Percentiles rank a stretch among this genome's conserved stretches.
Conservation (phyloP, 1,139 yeast species). For the Yamadazyma taylorii region DNA sequence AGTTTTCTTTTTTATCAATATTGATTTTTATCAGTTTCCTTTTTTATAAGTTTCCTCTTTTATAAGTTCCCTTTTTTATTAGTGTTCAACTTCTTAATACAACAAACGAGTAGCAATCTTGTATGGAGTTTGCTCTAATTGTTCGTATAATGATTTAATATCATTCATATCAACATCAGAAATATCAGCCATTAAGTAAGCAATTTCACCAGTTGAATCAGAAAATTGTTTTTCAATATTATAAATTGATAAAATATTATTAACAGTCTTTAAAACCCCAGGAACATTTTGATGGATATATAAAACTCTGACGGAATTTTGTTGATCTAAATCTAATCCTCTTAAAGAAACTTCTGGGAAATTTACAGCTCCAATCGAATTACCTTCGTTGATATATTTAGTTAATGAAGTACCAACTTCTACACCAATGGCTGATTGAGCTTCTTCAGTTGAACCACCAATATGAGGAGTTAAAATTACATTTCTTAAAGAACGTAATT, state of each 20-base stretch:
- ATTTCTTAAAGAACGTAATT: slow-evolving; percentile 79
- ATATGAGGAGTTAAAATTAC: slow-evolving; percentile 95
- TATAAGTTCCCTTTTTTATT: too few species aligned
- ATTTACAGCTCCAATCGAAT: slow-evolving; percentile 94
- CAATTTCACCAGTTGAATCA: slow-evolving; percentile 93
- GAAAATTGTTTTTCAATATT: slow-evolving; percentile 97
- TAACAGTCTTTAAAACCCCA: slow-evolving; percentile 96
- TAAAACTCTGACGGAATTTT: slow-evolving; percentile 86
- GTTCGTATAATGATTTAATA: slow-evolving; percentile 81
- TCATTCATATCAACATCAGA: slow-evolving; percentile 81
- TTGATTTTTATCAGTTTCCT: too few species aligned
- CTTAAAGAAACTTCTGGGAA: slow-evolving; percentile 98
- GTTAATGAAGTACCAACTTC: slow-evolving; percentile 88
- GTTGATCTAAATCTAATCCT: slow-evolving; percentile 85
- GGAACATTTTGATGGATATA: slow-evolving; percentile 98
- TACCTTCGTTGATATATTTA: slow-evolving; percentile 94
- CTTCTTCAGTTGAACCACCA: slow-evolving; percentile 99
- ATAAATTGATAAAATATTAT: slow-evolving; percentile 91
- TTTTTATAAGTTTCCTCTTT: too few species aligned
- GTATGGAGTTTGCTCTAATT: slow-evolving; percentile 87
- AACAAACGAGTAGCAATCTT: slow-evolving; percentile 89
- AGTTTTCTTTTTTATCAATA: too few species aligned
- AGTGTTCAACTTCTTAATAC: slow-evolving; percentile 64
- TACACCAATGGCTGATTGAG: slow-evolving; percentile 95
- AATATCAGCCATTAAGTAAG: slow-evolving; percentile 97